A percentile compares a stretch with the other conserved stretches of the same genome.
Conservation (phyloP, 352 stramenopile genomes). For the Pythium myriotylum region DNA sequence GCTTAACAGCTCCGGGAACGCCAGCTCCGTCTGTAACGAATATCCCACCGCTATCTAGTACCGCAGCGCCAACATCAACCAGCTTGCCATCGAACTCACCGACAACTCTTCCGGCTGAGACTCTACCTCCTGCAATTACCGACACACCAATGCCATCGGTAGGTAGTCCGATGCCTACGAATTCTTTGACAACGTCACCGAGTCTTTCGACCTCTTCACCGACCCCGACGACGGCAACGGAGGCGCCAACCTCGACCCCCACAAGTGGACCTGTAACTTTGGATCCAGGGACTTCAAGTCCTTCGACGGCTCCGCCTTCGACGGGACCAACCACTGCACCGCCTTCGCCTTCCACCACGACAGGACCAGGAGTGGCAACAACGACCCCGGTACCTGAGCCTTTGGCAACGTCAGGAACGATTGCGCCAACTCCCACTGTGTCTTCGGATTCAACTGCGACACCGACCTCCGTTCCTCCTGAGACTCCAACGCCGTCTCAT, state of each 20-base stretch:
- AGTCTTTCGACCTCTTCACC: background rate
- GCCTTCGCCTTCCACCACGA: background rate
- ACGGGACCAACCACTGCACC: background rate
- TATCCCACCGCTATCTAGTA: background rate
- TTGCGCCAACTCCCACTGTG: background rate
- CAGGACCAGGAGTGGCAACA: background rate
- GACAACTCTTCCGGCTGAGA: background rate
- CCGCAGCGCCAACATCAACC: background rate
- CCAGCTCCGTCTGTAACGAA: background rate
- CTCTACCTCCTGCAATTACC: background rate
- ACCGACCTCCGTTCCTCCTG: background rate
- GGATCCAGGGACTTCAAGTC: background rate
- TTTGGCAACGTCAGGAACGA: background rate
- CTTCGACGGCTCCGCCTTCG: background rate
- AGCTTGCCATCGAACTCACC: background rate
- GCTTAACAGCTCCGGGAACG: background rate
- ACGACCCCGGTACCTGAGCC: background rate
- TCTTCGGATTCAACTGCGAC: background rate
- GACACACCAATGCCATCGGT: background rate
- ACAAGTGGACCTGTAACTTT: background rate
- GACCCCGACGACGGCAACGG: constrained; percentile 8
- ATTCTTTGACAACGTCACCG: background rate
- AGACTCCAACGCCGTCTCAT: background rate
- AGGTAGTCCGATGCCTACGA: background rate
- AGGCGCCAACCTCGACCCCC: background rate